A percentile compares a stretch with the other conserved stretches of the same genome.
Conservation (phyloP, 805 yeast species). For the Grigorovia transvaalensis region DNA sequence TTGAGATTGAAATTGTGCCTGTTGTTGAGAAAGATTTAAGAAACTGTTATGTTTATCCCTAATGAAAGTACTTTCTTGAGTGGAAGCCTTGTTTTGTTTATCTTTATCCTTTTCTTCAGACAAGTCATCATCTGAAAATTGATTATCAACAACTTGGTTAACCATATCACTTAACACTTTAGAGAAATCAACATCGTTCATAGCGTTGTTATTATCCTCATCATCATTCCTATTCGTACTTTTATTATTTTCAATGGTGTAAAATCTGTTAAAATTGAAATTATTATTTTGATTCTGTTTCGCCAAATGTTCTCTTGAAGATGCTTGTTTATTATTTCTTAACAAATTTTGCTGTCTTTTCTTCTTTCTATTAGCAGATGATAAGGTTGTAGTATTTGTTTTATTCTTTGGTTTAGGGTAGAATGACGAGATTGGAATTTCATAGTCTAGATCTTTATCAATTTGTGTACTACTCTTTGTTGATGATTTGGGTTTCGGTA, state of each 20-base stretch:
- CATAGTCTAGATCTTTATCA: conserved; percentile 3
- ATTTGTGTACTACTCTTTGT: background rate
- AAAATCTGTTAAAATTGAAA: background rate
- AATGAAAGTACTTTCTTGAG: background rate
- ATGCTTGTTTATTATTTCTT: background rate
- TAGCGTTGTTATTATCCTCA: background rate
- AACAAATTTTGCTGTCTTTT: conserved; percentile 7
- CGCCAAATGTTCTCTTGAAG: background rate
- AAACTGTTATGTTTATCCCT: background rate
- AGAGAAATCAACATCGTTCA: conserved; percentile 32
- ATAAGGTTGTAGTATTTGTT: background rate
- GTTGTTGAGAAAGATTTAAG: background rate
- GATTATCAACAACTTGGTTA: conserved; percentile 40
- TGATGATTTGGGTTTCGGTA: background rate
- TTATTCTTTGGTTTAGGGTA: conserved; percentile 3
- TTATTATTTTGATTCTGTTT: conserved; percentile 1
- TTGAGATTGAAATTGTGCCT: background rate
- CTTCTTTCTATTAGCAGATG: conserved; percentile 11
- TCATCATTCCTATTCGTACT: background rate
- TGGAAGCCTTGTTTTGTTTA: conserved; percentile 1
- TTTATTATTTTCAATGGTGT: background rate
- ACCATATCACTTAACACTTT: conserved; percentile 49
- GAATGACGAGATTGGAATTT: conserved; percentile 4
- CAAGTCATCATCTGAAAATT: conserved; percentile 8
- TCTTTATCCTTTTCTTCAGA: conserved; percentile 1